phyloP scores from a whole-genome alignment of 805 yeast genomes.

The Saccharomycopsis capsularis region DNA sequence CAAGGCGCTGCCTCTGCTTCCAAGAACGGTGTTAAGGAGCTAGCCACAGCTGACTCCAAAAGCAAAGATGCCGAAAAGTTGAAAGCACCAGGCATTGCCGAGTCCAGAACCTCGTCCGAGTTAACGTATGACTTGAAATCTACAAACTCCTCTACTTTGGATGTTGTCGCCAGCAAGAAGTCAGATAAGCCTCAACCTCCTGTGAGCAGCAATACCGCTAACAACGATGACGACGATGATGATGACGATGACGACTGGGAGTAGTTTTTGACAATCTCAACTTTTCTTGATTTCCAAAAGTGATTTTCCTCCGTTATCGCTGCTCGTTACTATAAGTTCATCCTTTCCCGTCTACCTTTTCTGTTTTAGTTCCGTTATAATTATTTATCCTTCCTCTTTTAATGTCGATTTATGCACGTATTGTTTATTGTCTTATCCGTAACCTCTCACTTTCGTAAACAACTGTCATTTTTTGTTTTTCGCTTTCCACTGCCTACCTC shows the following conservation, averaged over 20 bases:
- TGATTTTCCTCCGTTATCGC: neutral
- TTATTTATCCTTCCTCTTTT: too few relatives aligned
- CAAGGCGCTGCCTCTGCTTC: neutral
- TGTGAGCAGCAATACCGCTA: constrained; percentile 26
- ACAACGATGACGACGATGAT: constrained; percentile 17
- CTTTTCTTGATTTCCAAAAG: too few relatives aligned
- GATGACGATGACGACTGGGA: constrained; percentile 15
- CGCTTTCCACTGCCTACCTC: too few relatives aligned
- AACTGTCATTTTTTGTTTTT: too few relatives aligned
- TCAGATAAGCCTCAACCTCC: constrained; percentile 7
- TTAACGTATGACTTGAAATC: constrained; percentile 36
- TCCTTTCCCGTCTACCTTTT: neutral
- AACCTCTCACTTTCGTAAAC: too few relatives aligned
- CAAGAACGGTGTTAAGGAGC: neutral
- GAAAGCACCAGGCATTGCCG: neutral
- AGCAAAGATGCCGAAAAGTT: constrained; percentile 3
- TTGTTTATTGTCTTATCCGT: too few relatives aligned
- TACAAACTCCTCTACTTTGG: constrained; percentile 31
- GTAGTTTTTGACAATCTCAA: neutral
- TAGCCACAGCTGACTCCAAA: constrained; percentile 21
- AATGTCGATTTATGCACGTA: too few relatives aligned
- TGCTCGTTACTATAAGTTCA: neutral
- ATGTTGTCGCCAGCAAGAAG: constrained; percentile 25
- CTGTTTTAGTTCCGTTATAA: too few relatives aligned
- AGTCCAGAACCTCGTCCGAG: constrained; percentile 33